Base-by-base conservation (phyloP, 257 asterid species). In the Fraxinus pennsylvanica region DNA sequence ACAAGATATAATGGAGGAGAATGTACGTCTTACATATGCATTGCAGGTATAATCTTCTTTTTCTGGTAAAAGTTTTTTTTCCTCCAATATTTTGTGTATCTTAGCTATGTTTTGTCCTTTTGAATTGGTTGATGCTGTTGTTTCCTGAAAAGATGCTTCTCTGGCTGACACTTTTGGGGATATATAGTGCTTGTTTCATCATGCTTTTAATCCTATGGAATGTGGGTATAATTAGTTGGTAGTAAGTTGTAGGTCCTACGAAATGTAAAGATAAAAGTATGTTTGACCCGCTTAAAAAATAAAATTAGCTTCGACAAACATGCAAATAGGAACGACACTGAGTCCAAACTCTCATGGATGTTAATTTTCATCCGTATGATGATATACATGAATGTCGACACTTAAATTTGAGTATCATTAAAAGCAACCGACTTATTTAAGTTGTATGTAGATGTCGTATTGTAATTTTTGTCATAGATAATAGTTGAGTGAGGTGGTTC, bases 1-100 rank as follows among this genome's bases (percentile, higher is more conserved):
- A 84, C 99, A 96, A 82, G 97, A 92, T 78, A 93, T 96, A 77
- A 92, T 96, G 90, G 99, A 96, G 88, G 98, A 93, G 89, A 96
- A 96, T 85, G 97, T 96, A 70, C 99, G 97, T 80, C 97, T 96
- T 75, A 91, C 96, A 41, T 96, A 96, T 88, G 92, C 98, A 71
- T 85, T 96, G 71, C 99, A 96, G 99, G 99, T 94, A 86, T n/a
- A 63, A 43, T 75, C 13, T 79, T 45, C 65, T 70, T 29, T 75
- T 71, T 38, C 22, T 19, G 15, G 8, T 29, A 1, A 22, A 59
- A 32, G 33, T 2, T 9, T 17, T 32, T 32, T 67, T 17, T 63
- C 39, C 52, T 14, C 68, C 43, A 2, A 25, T 8, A 12, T 61
- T 22, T 57, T n/a, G 2, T 22, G 68, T 25, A 61, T 33, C 76